Conservation (phyloP, 2,329 filamentous ascomycete species). For the Didymella arachidicola region DNA sequence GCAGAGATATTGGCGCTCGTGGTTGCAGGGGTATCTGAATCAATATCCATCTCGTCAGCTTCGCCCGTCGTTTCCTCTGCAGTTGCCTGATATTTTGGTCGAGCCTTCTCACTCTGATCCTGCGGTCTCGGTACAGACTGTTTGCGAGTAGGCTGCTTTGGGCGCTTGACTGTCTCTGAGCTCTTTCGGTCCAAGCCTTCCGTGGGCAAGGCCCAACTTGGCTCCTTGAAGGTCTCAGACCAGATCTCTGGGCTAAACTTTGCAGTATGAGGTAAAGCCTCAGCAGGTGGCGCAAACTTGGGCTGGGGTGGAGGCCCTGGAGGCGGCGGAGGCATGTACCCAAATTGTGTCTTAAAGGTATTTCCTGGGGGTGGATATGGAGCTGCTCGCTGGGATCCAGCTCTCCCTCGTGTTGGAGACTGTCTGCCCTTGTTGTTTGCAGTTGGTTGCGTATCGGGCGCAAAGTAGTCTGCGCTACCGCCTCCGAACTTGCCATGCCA, state of each 20-base stretch:
- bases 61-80: conserved; percentile 39
- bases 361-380: conserved; percentile 3
- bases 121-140: conserved; percentile 44
- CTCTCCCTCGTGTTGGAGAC: conserved; percentile 45
- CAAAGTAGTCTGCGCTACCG: conserved; percentile 55
- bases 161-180: conserved; percentile 37
- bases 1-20: conserved; percentile 22
- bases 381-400: conserved; percentile 30
- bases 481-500: conserved; percentile 57
- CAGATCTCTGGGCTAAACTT: conserved; percentile 55
- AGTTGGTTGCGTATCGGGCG: conserved; percentile 41
- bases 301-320: conserved; percentile 40
- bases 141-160: conserved; percentile 42
- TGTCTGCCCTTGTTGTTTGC: conserved; percentile 35
- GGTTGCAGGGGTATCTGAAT: conserved; percentile 45
- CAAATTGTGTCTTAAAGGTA: conserved; percentile 20
- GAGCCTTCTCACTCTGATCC: conserved; percentile 36
- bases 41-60: conserved; percentile 59
- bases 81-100: conserved; percentile 43
- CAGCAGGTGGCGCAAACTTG: conserved; percentile 32
- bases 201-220: conserved; percentile 51
- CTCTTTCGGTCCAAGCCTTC: conserved; percentile 44
- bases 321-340: conserved; percentile 40
- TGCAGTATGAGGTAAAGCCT: conserved; percentile 37
- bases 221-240: conserved; percentile 55